Conservation (phyloP, 2,329 filamentous ascomycete genomes). For the Colletotrichum tanaceti region DNA sequence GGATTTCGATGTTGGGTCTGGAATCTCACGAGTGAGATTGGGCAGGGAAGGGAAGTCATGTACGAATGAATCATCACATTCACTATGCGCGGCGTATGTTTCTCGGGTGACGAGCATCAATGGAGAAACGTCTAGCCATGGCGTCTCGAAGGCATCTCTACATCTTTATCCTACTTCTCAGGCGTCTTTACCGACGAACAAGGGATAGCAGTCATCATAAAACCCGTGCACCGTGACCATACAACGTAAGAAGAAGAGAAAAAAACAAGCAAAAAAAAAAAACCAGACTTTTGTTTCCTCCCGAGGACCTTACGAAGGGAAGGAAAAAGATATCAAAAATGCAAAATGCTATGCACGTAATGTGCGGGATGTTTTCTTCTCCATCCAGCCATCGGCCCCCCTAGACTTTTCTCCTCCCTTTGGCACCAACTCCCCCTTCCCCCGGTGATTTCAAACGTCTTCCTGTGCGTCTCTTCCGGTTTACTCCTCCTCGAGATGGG, state of each 20-base stretch:
- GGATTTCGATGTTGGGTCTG: not conserved
- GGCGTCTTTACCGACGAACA: not conserved
- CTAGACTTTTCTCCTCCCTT: not conserved
- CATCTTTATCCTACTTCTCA: not conserved
- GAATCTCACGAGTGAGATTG: not conserved
- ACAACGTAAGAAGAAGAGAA: conserved; percentile 5
- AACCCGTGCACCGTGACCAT: conserved; percentile 29
- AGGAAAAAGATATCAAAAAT: conserved; percentile 1
- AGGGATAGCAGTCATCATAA: conserved; percentile 26
- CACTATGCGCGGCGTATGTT: not conserved
- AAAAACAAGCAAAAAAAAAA: not conserved
- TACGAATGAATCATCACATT: conserved; percentile 1
- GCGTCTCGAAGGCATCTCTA: conserved; percentile 23
- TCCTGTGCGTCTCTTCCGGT: not conserved
- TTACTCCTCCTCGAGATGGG: conserved; percentile 65
- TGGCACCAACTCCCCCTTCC: not conserved
- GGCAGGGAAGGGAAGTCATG: not conserved
- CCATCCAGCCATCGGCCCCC: not conserved
- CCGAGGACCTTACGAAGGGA: conserved; percentile 4
- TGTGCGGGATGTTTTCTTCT: not conserved
- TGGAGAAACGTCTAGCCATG: conserved; percentile 7
- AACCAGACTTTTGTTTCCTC: conserved; percentile 19
- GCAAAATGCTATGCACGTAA: conserved; percentile 29
- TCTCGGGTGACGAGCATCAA: not conserved
- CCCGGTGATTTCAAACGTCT: not conserved